phyloP scores from a whole-genome alignment of 805 yeast genomes.

The Limtongia smithiae region DNA sequence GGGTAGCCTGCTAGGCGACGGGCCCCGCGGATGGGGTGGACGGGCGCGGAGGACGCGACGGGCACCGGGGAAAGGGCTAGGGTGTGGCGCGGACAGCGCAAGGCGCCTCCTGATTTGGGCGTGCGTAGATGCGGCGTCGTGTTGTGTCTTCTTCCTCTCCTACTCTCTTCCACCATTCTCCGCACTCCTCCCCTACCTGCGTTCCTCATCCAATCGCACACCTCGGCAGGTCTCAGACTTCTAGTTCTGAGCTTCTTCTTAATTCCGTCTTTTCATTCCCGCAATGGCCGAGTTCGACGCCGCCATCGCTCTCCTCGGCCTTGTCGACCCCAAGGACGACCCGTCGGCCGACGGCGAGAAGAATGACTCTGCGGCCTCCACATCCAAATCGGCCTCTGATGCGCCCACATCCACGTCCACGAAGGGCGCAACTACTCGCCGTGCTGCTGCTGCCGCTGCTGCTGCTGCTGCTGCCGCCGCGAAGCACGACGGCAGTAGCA shows the following conservation, averaged over 20 bases:
- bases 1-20: no score
- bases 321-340: conserved; percentile 26
- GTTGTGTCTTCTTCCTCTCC: conserved; percentile 1
- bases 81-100: neutral
- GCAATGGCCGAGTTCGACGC: conserved; percentile 28
- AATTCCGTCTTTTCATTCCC: no score
- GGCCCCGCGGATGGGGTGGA: no score
- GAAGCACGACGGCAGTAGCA: no score
- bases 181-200: neutral
- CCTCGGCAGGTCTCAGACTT: neutral
- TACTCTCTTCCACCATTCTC: neutral
- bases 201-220: neutral
- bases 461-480: no score
- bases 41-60: neutral
- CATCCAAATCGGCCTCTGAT: no score
- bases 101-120: neutral
- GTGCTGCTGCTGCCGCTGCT: no score
- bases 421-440: no score
- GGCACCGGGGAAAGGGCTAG: neutral
- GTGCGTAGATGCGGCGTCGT: neutral
- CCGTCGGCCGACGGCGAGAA: conserved; percentile 16
- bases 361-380: no score
- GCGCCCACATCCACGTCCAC: no score
- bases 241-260: no score
- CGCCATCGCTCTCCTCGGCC: conserved; percentile 28